phyloP scores from a whole-genome alignment of 2,329 filamentous ascomycete genomes.

The Trichoderma koningii region DNA sequence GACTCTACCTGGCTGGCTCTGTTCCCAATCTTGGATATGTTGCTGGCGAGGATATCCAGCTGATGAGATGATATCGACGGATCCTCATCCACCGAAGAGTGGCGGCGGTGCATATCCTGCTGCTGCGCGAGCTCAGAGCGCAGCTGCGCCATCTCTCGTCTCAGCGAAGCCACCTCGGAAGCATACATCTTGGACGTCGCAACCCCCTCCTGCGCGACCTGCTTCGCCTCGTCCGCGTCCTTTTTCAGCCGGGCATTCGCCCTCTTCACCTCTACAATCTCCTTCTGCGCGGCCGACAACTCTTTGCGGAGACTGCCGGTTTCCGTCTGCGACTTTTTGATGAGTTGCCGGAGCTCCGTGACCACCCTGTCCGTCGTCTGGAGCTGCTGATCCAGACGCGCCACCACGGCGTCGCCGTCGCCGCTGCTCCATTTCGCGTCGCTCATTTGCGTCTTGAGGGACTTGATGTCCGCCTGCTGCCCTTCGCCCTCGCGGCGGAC shows the following conservation, averaged over 20 bases:
- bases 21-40: slow-evolving; percentile 43
- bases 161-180: slow-evolving; percentile 39
- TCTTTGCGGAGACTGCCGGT: slow-evolving; percentile 32
- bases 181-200: slow-evolving; percentile 35
- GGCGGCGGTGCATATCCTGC: slow-evolving; percentile 31
- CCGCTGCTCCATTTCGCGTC: slow-evolving; percentile 27
- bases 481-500: slow-evolving; percentile 34
- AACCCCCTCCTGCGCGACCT: slow-evolving; percentile 33
- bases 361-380: slow-evolving; percentile 31
- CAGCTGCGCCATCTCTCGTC: slow-evolving; percentile 40
- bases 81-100: slow-evolving; percentile 20
- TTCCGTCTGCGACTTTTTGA: slow-evolving; percentile 30
- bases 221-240: slow-evolving; percentile 33
- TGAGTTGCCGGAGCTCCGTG: slow-evolving; percentile 30
- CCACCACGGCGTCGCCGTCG: slow-evolving; percentile 29
- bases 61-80: slow-evolving; percentile 38
- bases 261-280: slow-evolving; percentile 33
- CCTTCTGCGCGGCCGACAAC: slow-evolving; percentile 31
- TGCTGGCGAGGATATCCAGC: slow-evolving; percentile 45
- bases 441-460: slow-evolving; percentile 35
- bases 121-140: slow-evolving; percentile 36
- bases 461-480: slow-evolving; percentile 35
- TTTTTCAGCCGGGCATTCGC: slow-evolving; percentile 34
- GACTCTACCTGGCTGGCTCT: slow-evolving; percentile 45
- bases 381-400: slow-evolving; percentile 33